phyloP scores from a whole-genome alignment of 2,329 filamentous ascomycete species.

The Cercospora canescens region DNA sequence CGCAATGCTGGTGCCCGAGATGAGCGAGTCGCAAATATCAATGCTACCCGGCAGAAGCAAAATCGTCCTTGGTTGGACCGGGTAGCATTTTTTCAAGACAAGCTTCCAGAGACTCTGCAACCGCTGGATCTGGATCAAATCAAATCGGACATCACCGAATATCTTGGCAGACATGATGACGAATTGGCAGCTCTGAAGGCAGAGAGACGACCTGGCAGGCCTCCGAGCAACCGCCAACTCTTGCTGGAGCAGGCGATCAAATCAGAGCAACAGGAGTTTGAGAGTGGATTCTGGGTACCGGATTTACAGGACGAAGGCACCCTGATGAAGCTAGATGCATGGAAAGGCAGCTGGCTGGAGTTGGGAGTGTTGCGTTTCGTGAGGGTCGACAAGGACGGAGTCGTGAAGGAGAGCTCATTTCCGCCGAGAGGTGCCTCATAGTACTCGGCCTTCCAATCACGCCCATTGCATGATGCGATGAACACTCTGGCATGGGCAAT shows the following conservation, averaged over 20 bases:
- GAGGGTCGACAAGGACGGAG: conserved; percentile 67
- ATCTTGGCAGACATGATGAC: conserved; percentile 65
- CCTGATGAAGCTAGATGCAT: conserved; percentile 65
- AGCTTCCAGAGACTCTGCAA: conserved; percentile 36
- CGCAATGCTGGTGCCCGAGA: conserved; percentile 79
- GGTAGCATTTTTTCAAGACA: conserved; percentile 67
- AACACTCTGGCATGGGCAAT: neutral
- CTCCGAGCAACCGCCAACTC: conserved; percentile 75
- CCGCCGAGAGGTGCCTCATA: conserved; percentile 59
- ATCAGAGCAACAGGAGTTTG: conserved; percentile 74
- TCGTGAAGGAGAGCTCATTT: conserved; percentile 69
- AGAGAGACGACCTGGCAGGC: conserved; percentile 73
- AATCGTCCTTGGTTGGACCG: conserved; percentile 66
- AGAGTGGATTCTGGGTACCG: conserved; percentile 82
- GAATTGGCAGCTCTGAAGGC: conserved; percentile 67
- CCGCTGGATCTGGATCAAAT: conserved; percentile 59
- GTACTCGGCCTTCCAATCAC: neutral
- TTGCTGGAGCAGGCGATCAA: conserved; percentile 70
- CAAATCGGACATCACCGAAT: conserved; percentile 51
- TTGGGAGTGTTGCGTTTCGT: conserved; percentile 76
- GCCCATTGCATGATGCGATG: neutral
- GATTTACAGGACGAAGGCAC: conserved; percentile 71
- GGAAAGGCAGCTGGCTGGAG: conserved; percentile 83
- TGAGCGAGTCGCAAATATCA: conserved; percentile 74
- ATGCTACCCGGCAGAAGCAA: conserved; percentile 67